Conservation (phyloP, 148 eudicot genomes). For the Cornus kousa region DNA sequence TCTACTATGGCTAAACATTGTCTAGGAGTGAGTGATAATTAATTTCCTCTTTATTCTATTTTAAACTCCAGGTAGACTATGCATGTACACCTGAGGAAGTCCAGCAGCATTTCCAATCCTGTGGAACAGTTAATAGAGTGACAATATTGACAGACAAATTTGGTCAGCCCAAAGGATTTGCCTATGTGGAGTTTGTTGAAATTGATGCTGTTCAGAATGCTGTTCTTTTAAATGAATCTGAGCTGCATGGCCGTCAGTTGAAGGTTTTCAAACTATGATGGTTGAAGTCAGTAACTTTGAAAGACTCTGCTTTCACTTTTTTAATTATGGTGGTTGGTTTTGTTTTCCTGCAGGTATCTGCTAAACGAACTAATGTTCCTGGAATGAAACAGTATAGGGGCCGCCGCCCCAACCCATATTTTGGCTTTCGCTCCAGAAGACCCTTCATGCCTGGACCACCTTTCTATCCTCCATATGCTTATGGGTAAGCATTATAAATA, state of each 20-base stretch:
- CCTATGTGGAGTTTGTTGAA: slow-evolving; percentile 71
- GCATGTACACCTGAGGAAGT: slow-evolving; percentile 76
- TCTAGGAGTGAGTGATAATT: not conserved
- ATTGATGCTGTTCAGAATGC: slow-evolving; percentile 67
- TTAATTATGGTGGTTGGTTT: not conserved
- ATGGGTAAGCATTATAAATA: slow-evolving; percentile 53
- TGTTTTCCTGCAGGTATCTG: slow-evolving; percentile 47
- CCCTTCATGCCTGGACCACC: slow-evolving; percentile 67
- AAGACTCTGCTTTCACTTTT: not conserved
- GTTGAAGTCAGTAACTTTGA: not conserved
- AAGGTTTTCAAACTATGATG: slow-evolving; percentile 32
- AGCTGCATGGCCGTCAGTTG: slow-evolving; percentile 65
- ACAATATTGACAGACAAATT: slow-evolving; percentile 66
- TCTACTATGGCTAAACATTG: not conserved
- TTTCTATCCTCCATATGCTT: slow-evolving; percentile 57
- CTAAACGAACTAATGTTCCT: slow-evolving; percentile 75
- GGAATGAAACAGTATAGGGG: slow-evolving; percentile 75
- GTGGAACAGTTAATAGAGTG: slow-evolving; percentile 71
- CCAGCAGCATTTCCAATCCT: slow-evolving; percentile 71
- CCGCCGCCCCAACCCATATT: slow-evolving; percentile 55
- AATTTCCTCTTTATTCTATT: not conserved
- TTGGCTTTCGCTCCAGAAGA: slow-evolving; percentile 51
- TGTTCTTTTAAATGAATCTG: slow-evolving; percentile 53
- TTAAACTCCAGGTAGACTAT: slow-evolving; percentile 54
- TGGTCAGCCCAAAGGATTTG: slow-evolving; percentile 76